Percentiles rank a stretch among this genome's conserved stretches.
phyloP scores from a whole-genome alignment of 768 basidiomycete genomes.

The Hericium rajendrae region DNA sequence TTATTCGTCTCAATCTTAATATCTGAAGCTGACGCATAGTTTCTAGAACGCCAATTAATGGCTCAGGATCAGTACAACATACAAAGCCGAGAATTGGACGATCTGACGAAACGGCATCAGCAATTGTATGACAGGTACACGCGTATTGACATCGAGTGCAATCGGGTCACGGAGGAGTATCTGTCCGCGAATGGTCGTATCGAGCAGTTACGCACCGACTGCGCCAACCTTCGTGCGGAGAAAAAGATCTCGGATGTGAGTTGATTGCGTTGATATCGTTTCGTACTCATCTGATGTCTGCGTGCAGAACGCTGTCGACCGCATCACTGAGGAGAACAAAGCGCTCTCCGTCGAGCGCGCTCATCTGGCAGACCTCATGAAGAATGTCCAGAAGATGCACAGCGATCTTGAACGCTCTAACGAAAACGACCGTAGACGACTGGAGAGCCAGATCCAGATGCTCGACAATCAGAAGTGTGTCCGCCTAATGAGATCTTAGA shows the following conservation, averaged over 20 bases:
- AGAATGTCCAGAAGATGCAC: constrained; percentile 85
- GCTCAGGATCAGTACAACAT: constrained; percentile 57
- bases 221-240: constrained; percentile 83
- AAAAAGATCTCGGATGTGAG: constrained; percentile 88
- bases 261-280: neutral
- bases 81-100: constrained; percentile 56
- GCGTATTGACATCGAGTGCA: constrained; percentile 66
- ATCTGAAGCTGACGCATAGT: neutral
- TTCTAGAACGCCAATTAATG: constrained; percentile 58
- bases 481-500: too few relatives aligned
- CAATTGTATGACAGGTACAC: constrained; percentile 67
- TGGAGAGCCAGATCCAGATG: constrained; percentile 73
- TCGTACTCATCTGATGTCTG: neutral
- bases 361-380: constrained; percentile 79
- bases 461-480: constrained; percentile 72
- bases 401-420: constrained; percentile 77
- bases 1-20: neutral
- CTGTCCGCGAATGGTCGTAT: constrained; percentile 46
- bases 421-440: constrained; percentile 70
- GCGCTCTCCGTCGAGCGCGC: constrained; percentile 71
- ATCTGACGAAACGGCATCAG: constrained; percentile 56
- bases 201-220: constrained; percentile 78
- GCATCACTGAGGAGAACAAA: constrained; percentile 82
- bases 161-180: constrained; percentile 59
- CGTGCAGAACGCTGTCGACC: constrained; percentile 60